phyloP scores from a whole-genome alignment of 352 stramenopile genomes.

The Plasmopara muralis region DNA sequence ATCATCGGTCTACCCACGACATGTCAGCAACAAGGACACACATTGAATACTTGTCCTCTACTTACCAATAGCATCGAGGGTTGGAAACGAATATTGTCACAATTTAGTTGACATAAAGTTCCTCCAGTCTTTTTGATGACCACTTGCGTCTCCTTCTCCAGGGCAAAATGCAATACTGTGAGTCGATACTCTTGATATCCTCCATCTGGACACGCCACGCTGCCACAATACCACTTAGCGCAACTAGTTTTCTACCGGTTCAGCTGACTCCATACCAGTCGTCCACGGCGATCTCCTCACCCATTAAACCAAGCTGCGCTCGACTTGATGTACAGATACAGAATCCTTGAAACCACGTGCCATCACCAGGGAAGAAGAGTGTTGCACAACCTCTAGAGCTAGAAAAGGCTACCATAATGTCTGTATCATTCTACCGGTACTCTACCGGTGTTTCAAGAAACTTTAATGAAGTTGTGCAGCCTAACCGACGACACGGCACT shows the following conservation, averaged over 20 bases:
- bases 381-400: conserved; percentile 32
- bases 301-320: conserved; percentile 48
- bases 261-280: conserved; percentile 30
- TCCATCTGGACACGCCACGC: conserved; percentile 53
- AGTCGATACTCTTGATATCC: conserved; percentile 59
- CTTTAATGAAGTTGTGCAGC: conserved; percentile 30
- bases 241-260: background rate
- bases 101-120: conserved; percentile 45
- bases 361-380: conserved; percentile 51
- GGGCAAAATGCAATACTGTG: conserved; percentile 51
- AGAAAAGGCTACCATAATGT: conserved; percentile 26
- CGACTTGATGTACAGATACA: conserved; percentile 33
- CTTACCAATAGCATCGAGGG: conserved; percentile 31
- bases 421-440: conserved; percentile 10
- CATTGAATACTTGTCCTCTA: conserved; percentile 2
- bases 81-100: conserved; percentile 39
- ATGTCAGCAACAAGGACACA: conserved; percentile 4
- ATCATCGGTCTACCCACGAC: conserved; percentile 36
- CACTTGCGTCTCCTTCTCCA: conserved; percentile 31
- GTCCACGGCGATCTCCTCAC: conserved; percentile 54
- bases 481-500: conserved; percentile 38
- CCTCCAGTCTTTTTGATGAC: conserved; percentile 54
- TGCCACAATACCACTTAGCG: conserved; percentile 8
- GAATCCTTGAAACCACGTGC: conserved; percentile 64
- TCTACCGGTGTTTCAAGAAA: conserved; percentile 1